Evolutionary conservation across 805 yeast species (phyloP).

Genomic region (Ogataea parapolymorpha): DNA sequence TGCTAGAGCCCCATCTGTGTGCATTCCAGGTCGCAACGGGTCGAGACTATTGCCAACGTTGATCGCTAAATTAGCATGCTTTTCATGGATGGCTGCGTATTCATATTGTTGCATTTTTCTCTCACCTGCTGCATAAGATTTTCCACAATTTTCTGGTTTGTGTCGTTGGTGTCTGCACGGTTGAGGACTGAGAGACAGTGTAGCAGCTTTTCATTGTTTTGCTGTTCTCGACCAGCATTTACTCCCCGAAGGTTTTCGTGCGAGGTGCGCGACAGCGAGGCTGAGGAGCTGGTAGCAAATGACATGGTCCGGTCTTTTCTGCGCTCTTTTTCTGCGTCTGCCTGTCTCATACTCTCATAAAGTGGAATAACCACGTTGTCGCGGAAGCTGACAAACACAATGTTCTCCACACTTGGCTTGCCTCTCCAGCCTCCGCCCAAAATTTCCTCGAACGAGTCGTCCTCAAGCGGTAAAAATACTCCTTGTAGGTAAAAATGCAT

Average conservation of each 20-base stretch:
- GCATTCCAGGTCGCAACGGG: constrained; percentile 65
- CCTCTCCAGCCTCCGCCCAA: not conserved
- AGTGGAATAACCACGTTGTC: constrained; percentile 53
- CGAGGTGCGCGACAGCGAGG: constrained; percentile 2
- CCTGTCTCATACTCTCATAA: constrained; percentile 40
- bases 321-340: constrained; percentile 22
- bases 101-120: constrained; percentile 18
- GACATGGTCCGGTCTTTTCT: constrained; percentile 15
- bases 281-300: constrained; percentile 8
- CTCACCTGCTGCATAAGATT: constrained; percentile 38
- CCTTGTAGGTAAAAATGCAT: constrained; percentile 59
- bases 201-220: constrained; percentile 31
- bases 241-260: not conserved
- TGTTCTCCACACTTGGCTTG: constrained; percentile 33
- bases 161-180: constrained; percentile 50
- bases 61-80: constrained; percentile 3
- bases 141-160: constrained; percentile 57
- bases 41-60: constrained; percentile 69
- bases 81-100: not conserved
- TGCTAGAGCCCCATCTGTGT: constrained; percentile 74
- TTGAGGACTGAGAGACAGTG: constrained; percentile 63
- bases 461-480: constrained; percentile 56
- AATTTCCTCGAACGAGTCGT: constrained; percentile 26
- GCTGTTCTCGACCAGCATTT: constrained; percentile 13
- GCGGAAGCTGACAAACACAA: constrained; percentile 46